Percentiles rank a stretch among this genome's conserved stretches.
These are phyloP conservation scores for Candida odintsovae DNA, from an alignment of 805 yeast genomes.

Conservation along the genomic window DNA sequence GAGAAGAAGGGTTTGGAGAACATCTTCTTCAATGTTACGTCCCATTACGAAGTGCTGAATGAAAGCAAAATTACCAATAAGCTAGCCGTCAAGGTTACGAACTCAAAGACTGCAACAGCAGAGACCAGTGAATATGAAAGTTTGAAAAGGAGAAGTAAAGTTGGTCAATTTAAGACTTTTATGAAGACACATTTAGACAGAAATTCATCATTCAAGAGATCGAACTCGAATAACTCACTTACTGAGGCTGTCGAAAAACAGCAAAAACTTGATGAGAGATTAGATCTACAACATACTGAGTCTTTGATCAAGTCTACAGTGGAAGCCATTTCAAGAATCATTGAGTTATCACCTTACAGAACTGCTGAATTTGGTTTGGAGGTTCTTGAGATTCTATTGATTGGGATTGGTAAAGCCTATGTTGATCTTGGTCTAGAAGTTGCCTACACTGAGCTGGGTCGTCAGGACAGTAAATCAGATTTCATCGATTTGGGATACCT, in stretches of 20 bases:
- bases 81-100: slow-evolving; percentile 15
- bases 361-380: slow-evolving; percentile 59
- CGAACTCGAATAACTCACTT: slow-evolving; percentile 14
- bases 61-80: slow-evolving; percentile 28
- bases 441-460: slow-evolving; percentile 43
- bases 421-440: slow-evolving; percentile 72
- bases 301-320: slow-evolving; percentile 61
- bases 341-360: slow-evolving; percentile 64
- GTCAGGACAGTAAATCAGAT: slow-evolving; percentile 27
- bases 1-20: slow-evolving; percentile 65
- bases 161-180: slow-evolving; percentile 49
- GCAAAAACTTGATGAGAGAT: slow-evolving; percentile 10
- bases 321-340: slow-evolving; percentile 70
- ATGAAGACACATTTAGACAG: slow-evolving; percentile 48
- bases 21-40: slow-evolving; percentile 26
- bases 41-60: slow-evolving; percentile 26
- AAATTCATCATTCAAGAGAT: slow-evolving; percentile 29
- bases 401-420: slow-evolving; percentile 68
- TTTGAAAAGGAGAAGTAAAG: slow-evolving; percentile 29
- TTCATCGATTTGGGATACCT: slow-evolving; percentile 42
- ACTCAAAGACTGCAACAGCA: slow-evolving; percentile 8
- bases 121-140: slow-evolving; percentile 24
- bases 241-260: slow-evolving; percentile 4
- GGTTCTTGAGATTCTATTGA: slow-evolving; percentile 58
- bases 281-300: slow-evolving; percentile 47